Percentiles rank a stretch among this genome's conserved stretches.
Conservation (phyloP, 1,284 basidiomycete species). For the Ustilago loliicola region DNA sequence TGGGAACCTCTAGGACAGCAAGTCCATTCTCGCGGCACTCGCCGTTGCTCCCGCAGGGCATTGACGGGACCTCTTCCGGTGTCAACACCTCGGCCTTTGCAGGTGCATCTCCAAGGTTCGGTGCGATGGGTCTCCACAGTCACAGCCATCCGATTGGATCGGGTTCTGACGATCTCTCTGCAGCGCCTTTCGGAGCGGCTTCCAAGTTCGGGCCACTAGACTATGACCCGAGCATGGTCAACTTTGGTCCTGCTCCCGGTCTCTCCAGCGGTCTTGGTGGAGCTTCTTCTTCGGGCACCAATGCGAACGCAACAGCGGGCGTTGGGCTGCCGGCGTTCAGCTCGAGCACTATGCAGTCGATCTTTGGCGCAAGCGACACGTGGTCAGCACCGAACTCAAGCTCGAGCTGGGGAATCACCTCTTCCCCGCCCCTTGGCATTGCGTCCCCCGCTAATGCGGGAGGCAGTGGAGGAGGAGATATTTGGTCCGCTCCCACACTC, state of each 20-base stretch:
- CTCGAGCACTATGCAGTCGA: constrained; percentile 30
- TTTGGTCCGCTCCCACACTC: constrained; percentile 43
- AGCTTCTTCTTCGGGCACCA: constrained; percentile 3
- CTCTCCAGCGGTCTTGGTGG: constrained; percentile 13
- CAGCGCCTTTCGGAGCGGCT: constrained; percentile 19
- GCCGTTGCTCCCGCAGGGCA: constrained; percentile 32
- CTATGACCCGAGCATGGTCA: constrained; percentile 43
- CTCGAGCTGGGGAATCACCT: constrained; percentile 31
- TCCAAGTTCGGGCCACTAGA: constrained; percentile 49
- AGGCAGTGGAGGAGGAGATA: constrained; percentile 19
- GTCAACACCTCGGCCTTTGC: not conserved
- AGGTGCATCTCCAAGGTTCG: constrained; percentile 34
- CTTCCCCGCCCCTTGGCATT: constrained; percentile 41
- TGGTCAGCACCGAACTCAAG: constrained; percentile 31
- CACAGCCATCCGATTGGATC: constrained; percentile 2
- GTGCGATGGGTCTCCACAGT: constrained; percentile 15
- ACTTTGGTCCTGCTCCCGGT: constrained; percentile 40
- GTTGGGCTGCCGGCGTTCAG: constrained; percentile 26
- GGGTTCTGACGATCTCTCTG: constrained; percentile 4
- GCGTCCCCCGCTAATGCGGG: not conserved
- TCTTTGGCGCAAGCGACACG: constrained; percentile 41
- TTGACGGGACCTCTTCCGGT: constrained; percentile 9
- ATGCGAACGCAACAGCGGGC: not conserved
- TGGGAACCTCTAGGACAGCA: constrained; percentile 22
- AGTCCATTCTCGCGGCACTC: constrained; percentile 43